phyloP scores from a whole-genome alignment of 2,329 filamentous ascomycete species.

The Alternaria angustiovoidea region DNA sequence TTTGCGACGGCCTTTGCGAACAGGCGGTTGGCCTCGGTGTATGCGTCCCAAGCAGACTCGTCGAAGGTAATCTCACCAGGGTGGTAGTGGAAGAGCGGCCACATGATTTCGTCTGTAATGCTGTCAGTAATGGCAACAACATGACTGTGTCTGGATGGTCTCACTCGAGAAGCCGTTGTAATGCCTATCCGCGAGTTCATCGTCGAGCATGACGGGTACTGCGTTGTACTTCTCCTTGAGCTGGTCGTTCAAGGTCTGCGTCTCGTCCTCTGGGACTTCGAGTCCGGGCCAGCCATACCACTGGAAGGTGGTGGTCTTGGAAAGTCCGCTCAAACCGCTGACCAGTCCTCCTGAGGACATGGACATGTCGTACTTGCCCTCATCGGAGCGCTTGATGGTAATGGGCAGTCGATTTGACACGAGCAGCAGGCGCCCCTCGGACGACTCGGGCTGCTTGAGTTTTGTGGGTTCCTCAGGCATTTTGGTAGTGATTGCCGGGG shows the following conservation, averaged over 20 bases:
- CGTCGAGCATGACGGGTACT: slow-evolving; percentile 89
- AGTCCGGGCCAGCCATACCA: slow-evolving; percentile 99
- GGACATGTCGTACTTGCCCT: slow-evolving; percentile 90
- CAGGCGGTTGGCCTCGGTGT: slow-evolving; percentile 88
- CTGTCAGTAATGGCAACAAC: slow-evolving; percentile 9
- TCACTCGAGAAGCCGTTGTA: slow-evolving; percentile 98
- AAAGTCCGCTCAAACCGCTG: slow-evolving; percentile 87
- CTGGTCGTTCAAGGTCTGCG: slow-evolving; percentile 74
- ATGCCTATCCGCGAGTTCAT: slow-evolving; percentile 91
- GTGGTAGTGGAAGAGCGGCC: slow-evolving; percentile 99
- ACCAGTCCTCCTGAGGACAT: slow-evolving; percentile 98
- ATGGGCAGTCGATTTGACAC: slow-evolving; percentile 96
- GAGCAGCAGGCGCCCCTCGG: slow-evolving; percentile 71
- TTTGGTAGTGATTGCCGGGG: slow-evolving; percentile 8
- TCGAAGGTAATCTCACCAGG: slow-evolving; percentile 98
- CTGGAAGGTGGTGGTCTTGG: slow-evolving; percentile 92
- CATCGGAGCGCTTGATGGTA: slow-evolving; percentile 91
- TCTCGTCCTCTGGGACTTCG: slow-evolving; percentile 86
- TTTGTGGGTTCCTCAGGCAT: slow-evolving; percentile 46
- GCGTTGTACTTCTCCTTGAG: slow-evolving; percentile 89
- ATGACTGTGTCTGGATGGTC: slow-evolving; percentile 36
- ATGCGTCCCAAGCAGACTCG: slow-evolving; percentile 91
- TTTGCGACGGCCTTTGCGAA: slow-evolving; percentile 89
- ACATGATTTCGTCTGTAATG: slow-evolving; percentile 83
- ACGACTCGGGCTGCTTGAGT: slow-evolving; percentile 32